Base-by-base conservation (phyloP, 176 grass and related monocot genomes). In the Phyllostachys edulis region DNA sequence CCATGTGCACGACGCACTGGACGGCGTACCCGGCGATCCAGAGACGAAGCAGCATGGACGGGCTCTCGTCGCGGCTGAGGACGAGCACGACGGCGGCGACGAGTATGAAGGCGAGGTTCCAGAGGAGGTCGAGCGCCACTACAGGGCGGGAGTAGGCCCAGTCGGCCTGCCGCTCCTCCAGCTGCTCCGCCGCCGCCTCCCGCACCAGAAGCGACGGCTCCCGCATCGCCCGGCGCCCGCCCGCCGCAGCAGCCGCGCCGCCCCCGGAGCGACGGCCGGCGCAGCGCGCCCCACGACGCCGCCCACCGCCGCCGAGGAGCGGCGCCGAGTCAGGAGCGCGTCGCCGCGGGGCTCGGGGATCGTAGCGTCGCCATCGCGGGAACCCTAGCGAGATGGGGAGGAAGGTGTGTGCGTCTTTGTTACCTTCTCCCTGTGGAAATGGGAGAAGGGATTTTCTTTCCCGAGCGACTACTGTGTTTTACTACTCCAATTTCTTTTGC, bases 111-210 rank as follows among this genome's bases (percentile, higher is more conserved):
- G 82, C 82, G 57, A 93, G 76, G 78, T 97, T 97, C 91, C 87
- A 94, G 23, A 78, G 50, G 54, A 91, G 70, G 61, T 97, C 94
- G n/a, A 97, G 80, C n/a, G 81, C 70, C 38, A 97, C 89, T 17
- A 93, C 85, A 4, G 85, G 91, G 71, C 86, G 84, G 61, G 85
- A 86, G 66, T 93, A 90, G 61, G 91, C 91, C 91, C 91, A 93
- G 59, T 90, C 88, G 12, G 73, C 77, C 84, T 93, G 85, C 9
- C 88, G 85, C 52, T 90, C 88, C 67, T 90, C 88, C 51, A 94
- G 85, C 34, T 94, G 83, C 73, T 94, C 86, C 14, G 82, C 92
- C 1, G 75, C 92, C 7, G 88, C 79, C 37, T 94, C 85, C 14
- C 86, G 75, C 63, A 94, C 86, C 63, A 88, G 32, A 41, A 90